A percentile compares a stretch with the other conserved stretches of the same genome.
phyloP scores from a whole-genome alignment of 805 yeast genomes.

The Pachysolen tannophilus region DNA sequence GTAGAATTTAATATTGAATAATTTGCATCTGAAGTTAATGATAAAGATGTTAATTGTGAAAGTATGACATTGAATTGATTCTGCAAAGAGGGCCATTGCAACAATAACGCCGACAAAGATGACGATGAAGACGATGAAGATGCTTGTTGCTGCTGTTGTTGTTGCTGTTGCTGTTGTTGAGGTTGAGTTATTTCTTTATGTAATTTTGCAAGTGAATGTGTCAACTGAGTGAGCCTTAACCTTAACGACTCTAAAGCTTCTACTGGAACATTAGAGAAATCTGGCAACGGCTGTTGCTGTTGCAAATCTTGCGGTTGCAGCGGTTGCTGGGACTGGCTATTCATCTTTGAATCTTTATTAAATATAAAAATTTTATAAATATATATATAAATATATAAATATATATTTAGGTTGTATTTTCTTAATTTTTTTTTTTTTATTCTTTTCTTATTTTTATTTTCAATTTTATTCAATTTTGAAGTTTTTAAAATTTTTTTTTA shows the following conservation, averaged over 20 bases:
- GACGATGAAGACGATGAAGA: too few relatives aligned
- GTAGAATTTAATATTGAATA: conserved; percentile 52
- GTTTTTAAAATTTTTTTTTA: too few relatives aligned
- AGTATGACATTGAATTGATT: conserved; percentile 77
- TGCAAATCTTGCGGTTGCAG: too few relatives aligned
- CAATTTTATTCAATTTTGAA: too few relatives aligned
- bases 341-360: too few relatives aligned
- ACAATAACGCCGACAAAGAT: conserved; percentile 28
- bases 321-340: too few relatives aligned
- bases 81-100: conserved; percentile 61
- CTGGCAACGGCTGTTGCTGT: conserved; percentile 7
- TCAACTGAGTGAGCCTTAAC: conserved; percentile 51
- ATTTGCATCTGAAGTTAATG: conserved; percentile 56
- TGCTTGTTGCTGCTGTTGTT: conserved; percentile 33
- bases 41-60: conserved; percentile 76
- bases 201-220: conserved; percentile 51
- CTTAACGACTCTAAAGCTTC: conserved; percentile 56
- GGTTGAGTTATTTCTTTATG: conserved; percentile 43
- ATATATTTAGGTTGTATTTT: too few relatives aligned
- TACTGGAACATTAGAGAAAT: conserved; percentile 40
- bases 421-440: too few relatives aligned
- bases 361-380: conserved; percentile 11
- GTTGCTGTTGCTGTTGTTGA: too few relatives aligned
- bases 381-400: conserved; percentile 9
- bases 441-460: too few relatives aligned